Conservation (phyloP, 352 stramenopile species). For the Pythium aquatile region DNA sequence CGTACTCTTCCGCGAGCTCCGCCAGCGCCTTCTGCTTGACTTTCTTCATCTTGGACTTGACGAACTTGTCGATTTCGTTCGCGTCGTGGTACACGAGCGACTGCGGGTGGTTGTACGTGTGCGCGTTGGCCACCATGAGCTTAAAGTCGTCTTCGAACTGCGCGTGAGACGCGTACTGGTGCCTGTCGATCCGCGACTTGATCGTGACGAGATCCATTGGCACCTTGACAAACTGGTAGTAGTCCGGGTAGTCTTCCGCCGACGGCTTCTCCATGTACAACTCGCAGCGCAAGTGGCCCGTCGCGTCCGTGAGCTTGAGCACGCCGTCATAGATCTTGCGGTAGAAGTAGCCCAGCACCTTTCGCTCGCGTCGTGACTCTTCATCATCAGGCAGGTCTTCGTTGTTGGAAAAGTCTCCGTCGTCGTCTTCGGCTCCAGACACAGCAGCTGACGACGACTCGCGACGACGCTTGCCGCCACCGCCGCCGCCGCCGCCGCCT, state of each 20-base stretch:
- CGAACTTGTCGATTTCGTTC: slow-evolving; percentile 83
- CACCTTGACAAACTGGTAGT: slow-evolving; percentile 85
- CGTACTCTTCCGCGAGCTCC: slow-evolving; percentile 63
- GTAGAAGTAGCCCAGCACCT: slow-evolving; percentile 80
- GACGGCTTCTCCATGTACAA: slow-evolving; percentile 83
- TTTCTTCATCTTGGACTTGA: slow-evolving; percentile 75
- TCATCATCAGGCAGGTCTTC: slow-evolving; percentile 43
- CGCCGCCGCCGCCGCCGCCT: neutral
- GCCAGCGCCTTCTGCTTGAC: slow-evolving; percentile 57
- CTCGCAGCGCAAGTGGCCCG: slow-evolving; percentile 61
- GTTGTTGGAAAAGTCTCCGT: slow-evolving; percentile 28
- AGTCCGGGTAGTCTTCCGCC: slow-evolving; percentile 82
- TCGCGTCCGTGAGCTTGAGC: slow-evolving; percentile 70
- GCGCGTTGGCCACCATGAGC: slow-evolving; percentile 86
- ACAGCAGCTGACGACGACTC: slow-evolving; percentile 11
- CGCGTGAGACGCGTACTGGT: slow-evolving; percentile 60
- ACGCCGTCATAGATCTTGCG: slow-evolving; percentile 84
- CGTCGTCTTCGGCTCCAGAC: slow-evolving; percentile 20
- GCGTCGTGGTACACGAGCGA: slow-evolving; percentile 83
- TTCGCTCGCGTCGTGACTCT: slow-evolving; percentile 47
- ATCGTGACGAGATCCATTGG: slow-evolving; percentile 90
- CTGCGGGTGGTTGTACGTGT: slow-evolving; percentile 84
- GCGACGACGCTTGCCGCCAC: slow-evolving; percentile 18
- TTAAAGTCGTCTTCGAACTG: slow-evolving; percentile 80
- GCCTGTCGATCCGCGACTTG: slow-evolving; percentile 68